Evolutionary conservation across 2,329 filamentous ascomycete species (phyloP).

Genomic region (Hymenoscyphus occultus): DNA sequence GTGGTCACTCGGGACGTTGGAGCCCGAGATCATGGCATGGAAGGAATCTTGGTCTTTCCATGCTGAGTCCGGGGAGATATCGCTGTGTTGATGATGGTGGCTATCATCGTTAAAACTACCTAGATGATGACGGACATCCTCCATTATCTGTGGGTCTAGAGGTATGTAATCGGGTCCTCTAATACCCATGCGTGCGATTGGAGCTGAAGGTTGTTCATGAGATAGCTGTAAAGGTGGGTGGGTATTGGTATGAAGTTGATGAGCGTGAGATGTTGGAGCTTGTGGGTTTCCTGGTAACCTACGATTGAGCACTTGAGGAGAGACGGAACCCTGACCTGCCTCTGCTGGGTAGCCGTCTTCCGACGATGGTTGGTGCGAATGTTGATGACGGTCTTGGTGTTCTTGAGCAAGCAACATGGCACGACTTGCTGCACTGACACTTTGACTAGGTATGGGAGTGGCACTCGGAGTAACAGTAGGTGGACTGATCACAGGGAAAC

Average conservation of each 20-base stretch:
- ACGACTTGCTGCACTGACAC: constrained; percentile 29
- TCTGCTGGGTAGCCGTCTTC: constrained; percentile 21
- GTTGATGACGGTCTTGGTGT: constrained; percentile 12
- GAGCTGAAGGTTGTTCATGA: constrained; percentile 22
- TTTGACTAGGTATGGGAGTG: constrained; percentile 13
- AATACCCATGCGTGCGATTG: constrained; percentile 34
- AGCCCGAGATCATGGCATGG: background rate
- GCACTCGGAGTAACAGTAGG: constrained; percentile 7
- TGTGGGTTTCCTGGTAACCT: constrained; percentile 24
- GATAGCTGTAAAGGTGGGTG: constrained; percentile 16
- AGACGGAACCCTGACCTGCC: constrained; percentile 33
- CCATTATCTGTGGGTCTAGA: constrained; percentile 50
- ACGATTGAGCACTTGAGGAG: constrained; percentile 34
- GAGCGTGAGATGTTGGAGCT: constrained; percentile 11
- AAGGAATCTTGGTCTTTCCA: constrained; percentile 8
- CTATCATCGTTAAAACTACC: constrained; percentile 21
- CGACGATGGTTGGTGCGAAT: constrained; percentile 14
- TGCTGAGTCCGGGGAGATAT: background rate
- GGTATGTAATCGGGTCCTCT: constrained; percentile 43
- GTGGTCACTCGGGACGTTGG: constrained; percentile 13
- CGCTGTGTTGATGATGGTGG: constrained; percentile 12
- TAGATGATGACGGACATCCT: constrained; percentile 47
- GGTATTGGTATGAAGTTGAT: constrained; percentile 14
- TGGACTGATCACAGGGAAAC: constrained; percentile 22
- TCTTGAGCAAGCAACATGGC: constrained; percentile 26